A percentile compares a stretch with the other conserved stretches of the same genome.
phyloP scores from a whole-genome alignment of 1,284 basidiomycete species.

The Spongiforma sp. region DNA sequence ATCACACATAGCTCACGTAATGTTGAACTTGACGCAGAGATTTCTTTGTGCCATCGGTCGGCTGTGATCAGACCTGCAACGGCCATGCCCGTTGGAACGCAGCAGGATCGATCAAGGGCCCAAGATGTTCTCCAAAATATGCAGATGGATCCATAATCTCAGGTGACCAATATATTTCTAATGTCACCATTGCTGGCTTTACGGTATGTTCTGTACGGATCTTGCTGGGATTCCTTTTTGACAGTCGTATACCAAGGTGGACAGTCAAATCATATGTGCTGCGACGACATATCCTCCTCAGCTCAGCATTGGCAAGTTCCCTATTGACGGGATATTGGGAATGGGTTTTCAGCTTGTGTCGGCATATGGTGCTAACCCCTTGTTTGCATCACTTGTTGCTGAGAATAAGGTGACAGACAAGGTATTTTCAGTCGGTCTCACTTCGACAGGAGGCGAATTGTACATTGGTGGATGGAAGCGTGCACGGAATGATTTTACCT shows the following conservation, averaged over 20 bases:
- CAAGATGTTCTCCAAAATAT: too few species aligned
- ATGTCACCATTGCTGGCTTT: background rate
- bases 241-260: background rate
- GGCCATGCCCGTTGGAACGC: background rate
- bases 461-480: background rate
- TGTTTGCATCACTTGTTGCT: background rate
- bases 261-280: background rate
- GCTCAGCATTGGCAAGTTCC: background rate
- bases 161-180: background rate
- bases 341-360: background rate
- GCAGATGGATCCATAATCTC: background rate
- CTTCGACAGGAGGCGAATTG: background rate
- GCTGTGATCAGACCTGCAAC: background rate
- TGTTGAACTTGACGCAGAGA: background rate
- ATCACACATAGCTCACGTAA: too few species aligned
- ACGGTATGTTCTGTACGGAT: background rate
- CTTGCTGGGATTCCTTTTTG: background rate
- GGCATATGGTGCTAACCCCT: background rate
- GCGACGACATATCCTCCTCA: background rate
- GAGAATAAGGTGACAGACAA: background rate
- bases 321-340: background rate
- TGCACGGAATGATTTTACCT: too few species aligned
- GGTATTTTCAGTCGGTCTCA: background rate
- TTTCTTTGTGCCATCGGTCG: background rate
- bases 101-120: background rate